Base-by-base conservation (phyloP, 208 protist genomes). In the Vickermania spadyakhi region DNA sequence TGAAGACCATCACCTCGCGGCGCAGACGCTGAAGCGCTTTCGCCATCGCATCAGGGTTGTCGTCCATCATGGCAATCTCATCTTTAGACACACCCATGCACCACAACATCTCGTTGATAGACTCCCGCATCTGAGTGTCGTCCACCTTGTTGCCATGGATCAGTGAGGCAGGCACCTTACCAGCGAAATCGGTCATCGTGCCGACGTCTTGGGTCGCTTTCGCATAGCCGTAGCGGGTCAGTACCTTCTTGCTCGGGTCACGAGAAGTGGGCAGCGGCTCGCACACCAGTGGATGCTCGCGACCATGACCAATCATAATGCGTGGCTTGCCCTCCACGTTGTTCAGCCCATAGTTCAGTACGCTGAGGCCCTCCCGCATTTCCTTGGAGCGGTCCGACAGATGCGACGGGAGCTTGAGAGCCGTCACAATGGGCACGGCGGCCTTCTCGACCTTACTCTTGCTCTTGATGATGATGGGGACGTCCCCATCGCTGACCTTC, bases 1-100 rank as follows among this genome's bases (percentile, higher is more conserved):
- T 66, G 21, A 66, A 49, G 52, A 58, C 62, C 7, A 28, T 26
- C 11, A 76, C 22, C 65, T 80, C 60, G 26, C 52, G 2, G 45
- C 60, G 58, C 31, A 72, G 54, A 49, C 23, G 25, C 18, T 42
- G 13, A 4, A 66, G 31, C 2, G 21, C 41, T 7, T 41, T 18
- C 4, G 14, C 55, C 36, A 45, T 45, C 11, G 36, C 11, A 59
- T 18, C n/a, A 28, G 13, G 28, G 28, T 59, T n/a, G 25, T 22
- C n/a, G 7, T 29, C 55, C 7, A 29, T 42, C 23, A 29, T 59
- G 5, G 29, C 55, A 7, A 49, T 59, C 13, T 59, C 55, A 41
- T 59, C 55, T 5, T 41, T 7, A 41, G 29, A 27, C 11, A 41
- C 25, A 21, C 55, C 28, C 13, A 59, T 21, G n/a, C 7, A 7